A percentile compares a stretch with the other conserved stretches of the same genome.
Conservation (phyloP, 129 eudicot genomes). For the sunflower (Helianthus annuus) region DNA sequence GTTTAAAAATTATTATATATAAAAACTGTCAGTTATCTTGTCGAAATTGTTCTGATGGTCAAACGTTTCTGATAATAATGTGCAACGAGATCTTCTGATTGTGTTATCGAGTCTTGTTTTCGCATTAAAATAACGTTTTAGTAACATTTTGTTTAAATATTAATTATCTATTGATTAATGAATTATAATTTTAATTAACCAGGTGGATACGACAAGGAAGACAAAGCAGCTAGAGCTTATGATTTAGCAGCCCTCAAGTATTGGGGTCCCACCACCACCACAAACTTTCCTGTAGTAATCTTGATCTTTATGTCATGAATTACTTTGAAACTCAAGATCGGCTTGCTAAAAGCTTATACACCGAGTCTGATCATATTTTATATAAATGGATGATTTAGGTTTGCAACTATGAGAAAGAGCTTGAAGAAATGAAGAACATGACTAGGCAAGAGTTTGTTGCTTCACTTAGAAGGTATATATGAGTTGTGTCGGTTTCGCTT, state of each 20-base stretch:
- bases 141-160: background rate
- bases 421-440: slow-evolving; percentile 93
- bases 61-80: background rate
- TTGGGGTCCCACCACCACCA: slow-evolving; percentile 93
- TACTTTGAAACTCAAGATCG: background rate
- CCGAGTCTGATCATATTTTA: background rate
- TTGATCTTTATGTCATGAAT: background rate
- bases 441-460: slow-evolving; percentile 95
- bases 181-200: background rate
- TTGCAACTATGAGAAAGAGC: slow-evolving; percentile 72
- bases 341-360: background rate
- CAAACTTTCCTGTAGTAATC: slow-evolving; percentile 69
- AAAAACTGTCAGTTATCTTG: slow-evolving; percentile 5
- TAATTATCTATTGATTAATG: background rate
- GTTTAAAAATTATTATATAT: background rate
- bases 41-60: background rate
- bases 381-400: slow-evolving; percentile 43
- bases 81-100: slow-evolving; percentile 3
- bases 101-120: slow-evolving; percentile 14
- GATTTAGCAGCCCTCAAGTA: slow-evolving; percentile 98
- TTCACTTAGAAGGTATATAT: slow-evolving; percentile 74
- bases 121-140: background rate
- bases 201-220: slow-evolving; percentile 98
- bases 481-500: background rate
- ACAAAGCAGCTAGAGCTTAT: slow-evolving; percentile 89